Evolutionary conservation across 805 yeast genomes (phyloP).

Genomic region (Zygotorulaspora danielsina): DNA sequence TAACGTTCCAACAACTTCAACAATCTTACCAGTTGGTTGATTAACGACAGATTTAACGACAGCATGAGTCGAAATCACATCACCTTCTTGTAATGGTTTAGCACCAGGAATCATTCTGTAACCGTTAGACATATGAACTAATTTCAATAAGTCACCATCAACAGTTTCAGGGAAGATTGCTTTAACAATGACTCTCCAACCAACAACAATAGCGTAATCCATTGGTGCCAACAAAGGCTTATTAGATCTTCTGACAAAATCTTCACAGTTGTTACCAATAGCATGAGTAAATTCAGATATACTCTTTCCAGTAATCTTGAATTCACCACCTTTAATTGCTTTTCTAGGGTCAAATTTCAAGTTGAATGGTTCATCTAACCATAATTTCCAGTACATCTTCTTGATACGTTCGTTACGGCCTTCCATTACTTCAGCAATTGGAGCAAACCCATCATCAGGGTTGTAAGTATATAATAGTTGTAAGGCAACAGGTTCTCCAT

Average conservation of each 20-base stretch:
- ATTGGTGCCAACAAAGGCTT: slow-evolving; percentile 88
- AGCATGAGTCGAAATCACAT: slow-evolving; percentile 76
- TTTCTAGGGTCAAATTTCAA: slow-evolving; percentile 65
- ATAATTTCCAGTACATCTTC: slow-evolving; percentile 93
- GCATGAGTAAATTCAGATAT: slow-evolving; percentile 94
- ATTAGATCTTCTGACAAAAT: slow-evolving; percentile 84
- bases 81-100: slow-evolving; percentile 82
- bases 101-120: slow-evolving; percentile 93
- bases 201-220: slow-evolving; percentile 98
- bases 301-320: slow-evolving; percentile 65
- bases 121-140: slow-evolving; percentile 93
- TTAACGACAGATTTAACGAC: slow-evolving; percentile 83
- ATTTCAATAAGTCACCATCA: slow-evolving; percentile 91
- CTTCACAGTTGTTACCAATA: slow-evolving; percentile 95
- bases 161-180: slow-evolving; percentile 96
- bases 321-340: slow-evolving; percentile 64
- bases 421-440: slow-evolving; percentile 83
- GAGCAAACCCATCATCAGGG: slow-evolving; percentile 91
- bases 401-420: slow-evolving; percentile 92
- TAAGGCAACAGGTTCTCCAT: slow-evolving; percentile 66
- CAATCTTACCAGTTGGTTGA: slow-evolving; percentile 90
- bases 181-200: slow-evolving; percentile 97
- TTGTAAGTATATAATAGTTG: slow-evolving; percentile 73
- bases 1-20: slow-evolving; percentile 89
- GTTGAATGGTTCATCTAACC: slow-evolving; percentile 73